Evolutionary conservation across 495 filamentous ascomycete species (phyloP), one percentile per base, ranked within the genome.

Genomic region (Lasiosphaeria hispida): DNA sequence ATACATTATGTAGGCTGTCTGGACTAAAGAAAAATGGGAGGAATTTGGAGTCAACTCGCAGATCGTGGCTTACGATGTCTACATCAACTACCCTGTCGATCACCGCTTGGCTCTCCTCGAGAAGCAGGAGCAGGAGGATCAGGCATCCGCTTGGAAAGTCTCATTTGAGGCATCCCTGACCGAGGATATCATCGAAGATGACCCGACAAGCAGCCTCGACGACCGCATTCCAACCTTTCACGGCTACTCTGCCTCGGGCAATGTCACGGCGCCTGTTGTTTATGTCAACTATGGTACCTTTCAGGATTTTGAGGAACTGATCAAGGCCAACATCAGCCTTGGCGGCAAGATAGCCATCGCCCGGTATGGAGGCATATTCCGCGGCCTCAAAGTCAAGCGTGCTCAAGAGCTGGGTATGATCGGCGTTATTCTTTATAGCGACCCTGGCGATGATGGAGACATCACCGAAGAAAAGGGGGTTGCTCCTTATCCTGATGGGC

Each of bases 361-460:
- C 51, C 92, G 89, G 64, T 97, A 97, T 70, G 92, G 94, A 7
- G 74, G 79, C 13, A 86, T 92, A 52, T 97, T 97, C 75, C 81
- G 95, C 42, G 94, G 92, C 1, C 75, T 97, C 59, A 98, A 97
- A 71, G 84, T 97, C 50, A 96, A 96, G 77, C 83, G 90, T 40
- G 93, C 94, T 11, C 87, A 95, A 65, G 92, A 97, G 58, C 80
- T 94, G 37, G 95, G 94, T 30, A 94, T 95, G 87, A 76, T 96
- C 19, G 92, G 94, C 5, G 84, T 85, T 17, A 73, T 97, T 42
- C 80, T 96, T 6, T 98, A 92, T 71, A 85, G 78, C 39, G 95
- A 98, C 69, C 94, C 94, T 1, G 90, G 92, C 41, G 88, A 93
- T 63, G 94, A 98, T 73, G 90, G 89, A 5, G 78, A 87, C 7